Base-by-base conservation (phyloP, 495 filamentous ascomycete species). In the Penicillium daleae region DNA sequence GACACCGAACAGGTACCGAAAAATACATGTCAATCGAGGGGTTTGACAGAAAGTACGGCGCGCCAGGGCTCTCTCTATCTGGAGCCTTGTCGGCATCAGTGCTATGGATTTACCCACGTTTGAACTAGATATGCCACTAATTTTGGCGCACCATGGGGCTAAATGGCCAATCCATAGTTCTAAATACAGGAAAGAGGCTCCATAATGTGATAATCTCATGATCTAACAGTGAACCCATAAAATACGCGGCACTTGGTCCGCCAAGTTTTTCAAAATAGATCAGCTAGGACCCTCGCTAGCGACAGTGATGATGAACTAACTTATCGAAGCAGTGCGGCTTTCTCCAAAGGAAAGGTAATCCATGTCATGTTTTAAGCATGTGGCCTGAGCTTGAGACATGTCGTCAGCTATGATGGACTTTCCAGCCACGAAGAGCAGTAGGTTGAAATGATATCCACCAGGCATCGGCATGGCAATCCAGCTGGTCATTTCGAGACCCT, bases 51-150 rank as follows among this genome's bases (percentile, higher is more conserved):
- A 46, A 46, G 40, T 22, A 26, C 21, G 24, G 48, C 12, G 24
- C n/a, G n/a, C n/a, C n/a, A n/a, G n/a, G n/a, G n/a, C 24, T 2
- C 24, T 22, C 9, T 21, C 3, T 22, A 6, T 8, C 24, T 26
- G 24, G 24, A 9, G 48, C 3, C 5, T 12, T 13, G 24, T 10
- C 27, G 15, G 19, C 1, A 9, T 4, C 8, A 24, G 32, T 51
- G 60, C 22, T 62, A 52, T 62, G 52, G 24, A 51, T 62, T 62
- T 57, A 62, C 44, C 54, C 46, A 62, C 26, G 12, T 24, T 31
- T 22, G 32, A 29, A 56, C 44, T 19, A 35, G 8, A 42, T 21
- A 39, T 35, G 27, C 9, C 15, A 22, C 35, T 17, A 46, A 6
- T 22, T 22, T 46, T 10, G 2, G 15, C 7, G 17, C 12, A 5